Conservation (phyloP, 2,329 filamentous ascomycete species). For the Biscogniauxia sp. region DNA sequence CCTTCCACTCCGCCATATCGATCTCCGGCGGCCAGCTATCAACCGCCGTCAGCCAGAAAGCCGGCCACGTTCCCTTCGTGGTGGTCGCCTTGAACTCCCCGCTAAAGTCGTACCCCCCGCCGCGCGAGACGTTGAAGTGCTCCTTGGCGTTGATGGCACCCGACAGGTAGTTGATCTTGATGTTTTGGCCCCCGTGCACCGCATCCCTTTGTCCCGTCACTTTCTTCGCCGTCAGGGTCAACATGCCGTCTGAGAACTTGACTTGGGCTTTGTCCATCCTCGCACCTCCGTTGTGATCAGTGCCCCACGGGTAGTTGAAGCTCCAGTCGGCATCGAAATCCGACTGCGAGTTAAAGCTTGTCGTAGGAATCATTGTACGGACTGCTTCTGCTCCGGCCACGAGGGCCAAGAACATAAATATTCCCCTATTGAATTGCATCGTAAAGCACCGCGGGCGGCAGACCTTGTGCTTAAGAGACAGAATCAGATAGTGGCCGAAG, state of each 20-base stretch:
- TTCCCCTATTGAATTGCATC: constrained; percentile 9
- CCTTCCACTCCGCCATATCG: constrained; percentile 61
- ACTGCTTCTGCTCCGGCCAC: constrained; percentile 27
- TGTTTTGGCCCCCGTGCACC: constrained; percentile 36
- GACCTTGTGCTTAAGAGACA: background rate
- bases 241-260: constrained; percentile 36
- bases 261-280: constrained; percentile 51
- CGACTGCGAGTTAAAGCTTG: constrained; percentile 37
- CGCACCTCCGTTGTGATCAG: constrained; percentile 55
- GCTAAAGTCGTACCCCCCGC: constrained; percentile 41
- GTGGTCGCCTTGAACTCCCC: constrained; percentile 41
- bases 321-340: constrained; percentile 44
- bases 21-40: constrained; percentile 58
- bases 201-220: constrained; percentile 40
- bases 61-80: constrained; percentile 52
- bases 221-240: constrained; percentile 48
- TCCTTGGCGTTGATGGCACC: constrained; percentile 42
- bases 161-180: constrained; percentile 51
- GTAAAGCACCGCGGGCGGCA: background rate
- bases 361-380: constrained; percentile 38
- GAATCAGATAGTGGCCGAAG: background rate
- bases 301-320: constrained; percentile 58
- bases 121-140: constrained; percentile 37
- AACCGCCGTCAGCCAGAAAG: constrained; percentile 57
- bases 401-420: constrained; percentile 16